Percentiles rank a stretch among this genome's conserved stretches.
phyloP scores from a whole-genome alignment of 2,329 filamentous ascomycete species.

The Talaromyces sp. region DNA sequence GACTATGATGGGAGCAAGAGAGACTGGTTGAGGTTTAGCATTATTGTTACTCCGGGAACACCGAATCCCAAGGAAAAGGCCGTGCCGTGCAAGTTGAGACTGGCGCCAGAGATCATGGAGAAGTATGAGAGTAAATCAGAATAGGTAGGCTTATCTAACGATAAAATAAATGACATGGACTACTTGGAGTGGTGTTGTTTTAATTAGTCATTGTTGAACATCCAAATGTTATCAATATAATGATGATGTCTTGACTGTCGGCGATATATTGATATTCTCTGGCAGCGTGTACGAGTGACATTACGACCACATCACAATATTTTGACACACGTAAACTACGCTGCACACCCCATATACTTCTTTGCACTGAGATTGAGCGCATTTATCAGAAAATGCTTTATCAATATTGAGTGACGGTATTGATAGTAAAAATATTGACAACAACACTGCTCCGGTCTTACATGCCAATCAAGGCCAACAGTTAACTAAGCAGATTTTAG shows the following conservation, averaged over 20 bases:
- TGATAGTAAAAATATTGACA: not conserved
- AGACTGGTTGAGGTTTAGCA: conserved; percentile 11
- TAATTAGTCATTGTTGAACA: too few species aligned
- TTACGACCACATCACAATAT: not conserved
- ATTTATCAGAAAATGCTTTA: not conserved
- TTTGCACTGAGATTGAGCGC: not conserved
- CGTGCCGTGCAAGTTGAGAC: conserved; percentile 2
- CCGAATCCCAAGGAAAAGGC: conserved; percentile 6
- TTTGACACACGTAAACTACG: not conserved
- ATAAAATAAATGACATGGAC: not conserved
- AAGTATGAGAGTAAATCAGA: not conserved
- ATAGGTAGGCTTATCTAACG: not conserved
- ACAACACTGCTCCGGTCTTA: not conserved
- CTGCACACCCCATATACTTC: not conserved
- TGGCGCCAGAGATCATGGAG: not conserved
- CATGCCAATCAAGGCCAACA: not conserved
- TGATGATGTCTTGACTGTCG: too few species aligned
- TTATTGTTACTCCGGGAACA: not conserved
- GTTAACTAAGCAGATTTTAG: not conserved
- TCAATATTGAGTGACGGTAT: not conserved
- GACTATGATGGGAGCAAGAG: conserved; percentile 12
- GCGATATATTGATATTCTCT: too few species aligned
- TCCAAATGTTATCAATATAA: too few species aligned
- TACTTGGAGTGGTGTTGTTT: not conserved
- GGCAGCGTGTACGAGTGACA: too few species aligned